Base-by-base conservation (phyloP, 345 rosid species). In the Linum usitatissimum region DNA sequence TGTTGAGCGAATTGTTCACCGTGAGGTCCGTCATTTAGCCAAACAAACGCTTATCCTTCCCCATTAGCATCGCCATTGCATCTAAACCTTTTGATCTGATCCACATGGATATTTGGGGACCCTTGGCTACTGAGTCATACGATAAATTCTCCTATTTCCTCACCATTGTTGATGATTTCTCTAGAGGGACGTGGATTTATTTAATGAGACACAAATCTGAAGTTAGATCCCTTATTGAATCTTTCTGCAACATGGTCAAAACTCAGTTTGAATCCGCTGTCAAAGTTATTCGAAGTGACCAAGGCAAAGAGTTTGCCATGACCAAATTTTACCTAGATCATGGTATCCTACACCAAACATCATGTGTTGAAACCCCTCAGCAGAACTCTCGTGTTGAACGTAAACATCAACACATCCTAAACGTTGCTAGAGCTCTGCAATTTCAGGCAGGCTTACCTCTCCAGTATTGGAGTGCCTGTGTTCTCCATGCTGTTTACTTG, bases 311-410 rank as follows among this genome's bases (percentile, higher is more conserved):
- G n/a, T 30, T 58, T 58, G 12, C 3, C 13, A 58, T 58, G 61
- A 6, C 3, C n/a, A 9, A 21, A 7, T 58, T 21, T 28, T 58
- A 5, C n/a, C 0, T 3, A 2, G 38, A 12, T 4, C 13, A 58
- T 7, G 61, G 61, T 4, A 58, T 58, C 10, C 12, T 21, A 2
- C 61, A 58, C 14, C 36, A 58, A 4, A 20, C 2, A 10, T 20
- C 61, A 9, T 58, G 61, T 58, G 34, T 10, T 14, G 20, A 58
- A 8, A 58, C 61, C 21, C 61, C 61, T 8, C 12, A 58, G 38
- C n/a, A 28, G 15, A 58, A 58, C 23, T 36, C 30, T 19, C 6
- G 58, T 20, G 58, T 55, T 3, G 58, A 55, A n/a, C n/a, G 58
- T 6, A 55, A 55, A 12, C 58, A 55, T 18, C 58, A 55, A 15